phyloP scores from a whole-genome alignment of 2,329 filamentous ascomycete genomes.

The Monilinia fructigena region DNA sequence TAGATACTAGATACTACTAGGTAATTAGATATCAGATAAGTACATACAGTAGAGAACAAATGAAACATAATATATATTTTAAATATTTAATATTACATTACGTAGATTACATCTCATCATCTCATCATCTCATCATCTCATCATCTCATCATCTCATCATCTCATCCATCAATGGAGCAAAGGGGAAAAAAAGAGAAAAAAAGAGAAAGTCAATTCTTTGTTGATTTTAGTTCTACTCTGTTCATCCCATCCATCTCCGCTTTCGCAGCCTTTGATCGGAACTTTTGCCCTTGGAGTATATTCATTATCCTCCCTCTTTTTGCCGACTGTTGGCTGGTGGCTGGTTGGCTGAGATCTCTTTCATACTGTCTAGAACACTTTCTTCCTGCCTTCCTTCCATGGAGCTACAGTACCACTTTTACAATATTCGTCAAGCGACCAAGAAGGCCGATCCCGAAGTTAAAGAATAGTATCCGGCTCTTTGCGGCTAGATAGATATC shows the following conservation, averaged over 20 bases:
- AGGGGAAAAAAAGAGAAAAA: not conserved
- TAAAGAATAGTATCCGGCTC: not conserved
- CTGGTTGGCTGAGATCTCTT: not conserved
- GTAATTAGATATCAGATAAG: too few relatives aligned
- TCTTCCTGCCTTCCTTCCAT: not conserved
- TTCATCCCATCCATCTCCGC: not conserved
- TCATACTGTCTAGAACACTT: too few relatives aligned
- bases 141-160: too few relatives aligned
- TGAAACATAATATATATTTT: not conserved
- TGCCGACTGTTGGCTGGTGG: not conserved
- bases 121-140: too few relatives aligned
- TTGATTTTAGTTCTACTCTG: not conserved
- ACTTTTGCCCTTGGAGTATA: not conserved
- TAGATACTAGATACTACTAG: too few relatives aligned
- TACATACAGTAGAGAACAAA: too few relatives aligned
- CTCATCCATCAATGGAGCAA: too few relatives aligned
- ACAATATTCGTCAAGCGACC: not conserved
- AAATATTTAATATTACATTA: not conserved
- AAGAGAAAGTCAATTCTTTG: not conserved
- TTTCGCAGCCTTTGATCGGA: conserved; percentile 13
- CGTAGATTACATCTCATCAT: not conserved
- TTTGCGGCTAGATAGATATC: not conserved
- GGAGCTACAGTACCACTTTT: not conserved
- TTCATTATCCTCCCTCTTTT: not conserved
- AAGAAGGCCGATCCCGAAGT: not conserved